Conservation (phyloP, 2,329 filamentous ascomycete species). For the Alternaria atra region DNA sequence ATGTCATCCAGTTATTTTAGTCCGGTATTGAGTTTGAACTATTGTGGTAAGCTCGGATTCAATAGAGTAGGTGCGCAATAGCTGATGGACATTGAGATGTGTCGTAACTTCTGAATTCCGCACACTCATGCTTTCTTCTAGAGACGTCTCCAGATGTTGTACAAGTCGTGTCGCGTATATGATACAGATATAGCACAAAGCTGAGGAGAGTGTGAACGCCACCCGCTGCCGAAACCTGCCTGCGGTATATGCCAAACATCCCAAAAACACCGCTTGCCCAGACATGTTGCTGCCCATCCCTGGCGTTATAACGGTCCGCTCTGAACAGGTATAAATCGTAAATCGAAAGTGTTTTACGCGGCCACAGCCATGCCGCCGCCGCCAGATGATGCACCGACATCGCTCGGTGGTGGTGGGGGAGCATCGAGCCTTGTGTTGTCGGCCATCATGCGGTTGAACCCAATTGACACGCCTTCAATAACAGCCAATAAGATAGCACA, state of each 20-base stretch:
- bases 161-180: constrained; percentile 42
- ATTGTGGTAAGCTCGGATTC: constrained; percentile 9
- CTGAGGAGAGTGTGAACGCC: constrained; percentile 50
- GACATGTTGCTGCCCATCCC: constrained; percentile 21
- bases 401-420: constrained; percentile 56
- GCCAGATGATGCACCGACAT: constrained; percentile 30
- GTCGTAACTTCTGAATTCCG: constrained; percentile 11
- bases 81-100: neutral
- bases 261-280: constrained; percentile 32
- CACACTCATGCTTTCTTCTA: constrained; percentile 22
- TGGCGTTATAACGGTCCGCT: constrained; percentile 25
- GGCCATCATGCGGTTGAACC: constrained; percentile 92
- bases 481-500: constrained; percentile 94
- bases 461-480: constrained; percentile 97
- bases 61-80: neutral
- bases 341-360: constrained; percentile 30
- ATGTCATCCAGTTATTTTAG: constrained; percentile 13
- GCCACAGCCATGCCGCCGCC: constrained; percentile 33
- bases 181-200: constrained; percentile 48
- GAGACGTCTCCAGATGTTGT: constrained; percentile 38
- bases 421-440: constrained; percentile 82
- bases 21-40: constrained; percentile 2
- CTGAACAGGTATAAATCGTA: constrained; percentile 21
- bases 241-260: constrained; percentile 43
- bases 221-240: constrained; percentile 36